A percentile compares a stretch with the other conserved stretches of the same genome.
phyloP scores from a whole-genome alignment of 768 basidiomycete genomes.

The Symmetrospora coprosmae region DNA sequence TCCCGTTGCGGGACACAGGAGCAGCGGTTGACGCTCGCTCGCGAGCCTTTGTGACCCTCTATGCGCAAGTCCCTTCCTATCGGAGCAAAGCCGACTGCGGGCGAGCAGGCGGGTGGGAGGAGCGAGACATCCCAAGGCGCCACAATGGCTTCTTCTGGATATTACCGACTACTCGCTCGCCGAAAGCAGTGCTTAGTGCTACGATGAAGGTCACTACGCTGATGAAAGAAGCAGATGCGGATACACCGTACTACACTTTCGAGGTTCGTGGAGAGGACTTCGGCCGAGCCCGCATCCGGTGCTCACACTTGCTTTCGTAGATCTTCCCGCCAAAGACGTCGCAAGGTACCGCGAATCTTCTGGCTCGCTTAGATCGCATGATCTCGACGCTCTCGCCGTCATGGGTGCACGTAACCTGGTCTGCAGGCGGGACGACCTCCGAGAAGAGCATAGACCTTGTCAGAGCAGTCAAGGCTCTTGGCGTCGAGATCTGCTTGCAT shows the following conservation, averaged over 20 bases:
- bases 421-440: constrained; percentile 83
- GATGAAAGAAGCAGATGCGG: constrained; percentile 42
- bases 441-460: constrained; percentile 79
- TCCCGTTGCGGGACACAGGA: too few species aligned
- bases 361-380: constrained; percentile 71
- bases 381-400: constrained; percentile 55
- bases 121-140: too few species aligned
- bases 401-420: constrained; percentile 90
- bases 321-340: constrained; percentile 88
- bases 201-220: constrained; percentile 62
- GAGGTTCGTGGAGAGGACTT: constrained; percentile 41
- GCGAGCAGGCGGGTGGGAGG: too few species aligned
- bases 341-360: constrained; percentile 80
- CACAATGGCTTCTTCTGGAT: too few species aligned
- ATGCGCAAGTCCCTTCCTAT: too few species aligned
- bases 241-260: constrained; percentile 71
- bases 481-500: constrained; percentile 96
- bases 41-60: too few species aligned
- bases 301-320: constrained; percentile 10
- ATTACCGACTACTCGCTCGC: too few species aligned
- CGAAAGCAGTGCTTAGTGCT: too few species aligned
- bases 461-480: constrained; percentile 54
- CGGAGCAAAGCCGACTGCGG: too few species aligned
- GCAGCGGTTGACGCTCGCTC: too few species aligned
- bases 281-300: background rate